These are phyloP conservation scores for Ogataea thermomethanolica DNA, from an alignment of 805 yeast genomes.

Conservation along the genomic window DNA sequence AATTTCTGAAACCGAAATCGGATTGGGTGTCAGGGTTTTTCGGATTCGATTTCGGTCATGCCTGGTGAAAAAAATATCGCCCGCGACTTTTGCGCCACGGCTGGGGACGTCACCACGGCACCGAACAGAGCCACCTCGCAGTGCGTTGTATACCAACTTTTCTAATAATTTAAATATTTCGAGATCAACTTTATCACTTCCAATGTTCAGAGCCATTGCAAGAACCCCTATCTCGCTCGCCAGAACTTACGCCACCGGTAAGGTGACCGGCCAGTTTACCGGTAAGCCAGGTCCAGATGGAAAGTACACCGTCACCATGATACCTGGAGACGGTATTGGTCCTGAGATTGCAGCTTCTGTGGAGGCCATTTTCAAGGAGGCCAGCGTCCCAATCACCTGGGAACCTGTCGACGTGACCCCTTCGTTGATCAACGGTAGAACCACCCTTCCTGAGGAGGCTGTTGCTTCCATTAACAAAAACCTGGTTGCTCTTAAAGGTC, in stretches of 20 bases:
- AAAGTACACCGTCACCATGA: constrained; percentile 87
- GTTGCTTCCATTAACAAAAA: constrained; percentile 89
- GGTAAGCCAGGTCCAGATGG: constrained; percentile 71
- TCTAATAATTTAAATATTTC: not conserved
- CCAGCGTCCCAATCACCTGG: constrained; percentile 95
- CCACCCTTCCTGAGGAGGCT: constrained; percentile 89
- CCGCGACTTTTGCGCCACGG: not conserved
- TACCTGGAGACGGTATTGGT: constrained; percentile 99
- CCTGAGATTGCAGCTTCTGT: constrained; percentile 93
- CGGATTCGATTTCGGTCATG: constrained; percentile 22
- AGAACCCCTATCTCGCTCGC: constrained; percentile 18
- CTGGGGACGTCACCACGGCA: not conserved
- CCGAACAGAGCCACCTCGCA: not conserved
- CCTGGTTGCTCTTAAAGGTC: constrained; percentile 96
- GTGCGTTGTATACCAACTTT: not conserved
- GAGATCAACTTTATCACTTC: constrained; percentile 4
- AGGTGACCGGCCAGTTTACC: constrained; percentile 61
- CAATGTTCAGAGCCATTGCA: constrained; percentile 11
- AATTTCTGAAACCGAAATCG: constrained; percentile 23
- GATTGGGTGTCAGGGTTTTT: constrained; percentile 13
- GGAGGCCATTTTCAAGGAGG: constrained; percentile 88
- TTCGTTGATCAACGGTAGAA: constrained; percentile 82
- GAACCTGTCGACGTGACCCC: constrained; percentile 97
- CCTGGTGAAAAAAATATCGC: not conserved
- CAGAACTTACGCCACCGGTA: constrained; percentile 36